Base-by-base conservation (phyloP, 2,329 filamentous ascomycete genomes). In the Diaporthe citriasiana region DNA sequence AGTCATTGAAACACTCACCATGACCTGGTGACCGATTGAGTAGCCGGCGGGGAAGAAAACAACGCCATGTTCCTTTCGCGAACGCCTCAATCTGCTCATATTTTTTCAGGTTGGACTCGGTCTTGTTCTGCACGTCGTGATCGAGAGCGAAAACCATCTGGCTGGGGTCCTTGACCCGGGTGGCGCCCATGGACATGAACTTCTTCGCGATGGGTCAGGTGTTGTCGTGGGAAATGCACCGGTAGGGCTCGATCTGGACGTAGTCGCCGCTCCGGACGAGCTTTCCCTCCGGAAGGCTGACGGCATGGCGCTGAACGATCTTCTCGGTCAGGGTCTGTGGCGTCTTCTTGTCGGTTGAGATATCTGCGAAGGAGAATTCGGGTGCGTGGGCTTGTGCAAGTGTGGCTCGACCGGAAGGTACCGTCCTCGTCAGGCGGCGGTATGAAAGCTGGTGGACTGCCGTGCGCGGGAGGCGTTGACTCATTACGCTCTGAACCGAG, bases 21-120 rank as follows among this genome's bases (percentile, higher is more conserved):
- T 95, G 78, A 96, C 92, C 82, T 98, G 96, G 82, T 98, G 96
- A 0, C 95, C 95, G 79, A 98, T 98, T 17, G 94, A 94, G 57
- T 90, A 84, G 1, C 94, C 94, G 0, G 94, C 92, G 7, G 91
- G 92, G 79, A 93, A 97, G 81, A 95, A 95, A 73, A 91, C 87
- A 0, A 97, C 89, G 2, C 93, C 93, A 74, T 98, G 94, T 76
- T 91, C 87, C 79, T 89, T 87, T 87, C 1, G 94, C 96, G 83
- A 98, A 98, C 76, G 91, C 89, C 81, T 97, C 91, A 70, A 98
- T 97, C 79, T 93, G 89, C 22, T 83, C 81, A 82, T 98, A 98
- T 80, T 98, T 98, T 79, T 92, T 91, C 55, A 97, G 82, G 79
- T 98, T 98, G 76, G 90, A 85, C 76, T 94, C 92, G 72, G 86